Percentiles rank a stretch among this genome's conserved stretches.
Evolutionary conservation across 805 yeast genomes (phyloP).

Genomic region (Candida quercuum): DNA sequence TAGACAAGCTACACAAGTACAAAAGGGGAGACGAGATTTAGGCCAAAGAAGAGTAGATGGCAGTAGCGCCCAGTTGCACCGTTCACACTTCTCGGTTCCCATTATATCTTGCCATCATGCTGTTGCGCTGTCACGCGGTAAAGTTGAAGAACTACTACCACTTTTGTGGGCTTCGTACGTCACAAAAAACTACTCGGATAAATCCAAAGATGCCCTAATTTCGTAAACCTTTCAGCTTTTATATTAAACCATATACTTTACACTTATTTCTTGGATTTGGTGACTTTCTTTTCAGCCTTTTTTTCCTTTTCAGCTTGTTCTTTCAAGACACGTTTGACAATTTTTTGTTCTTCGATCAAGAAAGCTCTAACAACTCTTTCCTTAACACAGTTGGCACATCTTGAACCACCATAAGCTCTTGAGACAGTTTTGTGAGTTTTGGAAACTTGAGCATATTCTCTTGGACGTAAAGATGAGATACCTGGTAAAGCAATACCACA

Average conservation of each 20-base stretch:
- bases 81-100: no score
- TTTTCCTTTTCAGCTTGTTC: slow-evolving; percentile 89
- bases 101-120: no score
- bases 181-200: not conserved
- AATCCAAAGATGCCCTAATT: not conserved
- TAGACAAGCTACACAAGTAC: not conserved
- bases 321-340: slow-evolving; percentile 98
- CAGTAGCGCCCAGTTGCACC: no score
- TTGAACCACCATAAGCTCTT: slow-evolving; percentile 99
- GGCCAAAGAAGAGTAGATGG: no score
- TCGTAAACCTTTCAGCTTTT: slow-evolving; percentile 8
- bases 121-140: no score
- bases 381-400: slow-evolving; percentile 98
- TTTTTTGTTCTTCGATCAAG: slow-evolving; percentile 99
- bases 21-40: no score
- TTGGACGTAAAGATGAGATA: slow-evolving; percentile 94
- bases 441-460: slow-evolving; percentile 92
- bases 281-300: no score
- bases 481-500: slow-evolving; percentile 78
- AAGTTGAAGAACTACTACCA: no score
- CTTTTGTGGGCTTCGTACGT: slow-evolving; percentile 1
- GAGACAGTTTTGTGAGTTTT: slow-evolving; percentile 97
- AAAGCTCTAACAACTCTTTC: slow-evolving; percentile 99
- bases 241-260: slow-evolving; percentile 14
- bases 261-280: slow-evolving; percentile 22